Evolutionary conservation across 306 rosid genomes (phyloP).

Genomic region (Luffa acutangula): DNA sequence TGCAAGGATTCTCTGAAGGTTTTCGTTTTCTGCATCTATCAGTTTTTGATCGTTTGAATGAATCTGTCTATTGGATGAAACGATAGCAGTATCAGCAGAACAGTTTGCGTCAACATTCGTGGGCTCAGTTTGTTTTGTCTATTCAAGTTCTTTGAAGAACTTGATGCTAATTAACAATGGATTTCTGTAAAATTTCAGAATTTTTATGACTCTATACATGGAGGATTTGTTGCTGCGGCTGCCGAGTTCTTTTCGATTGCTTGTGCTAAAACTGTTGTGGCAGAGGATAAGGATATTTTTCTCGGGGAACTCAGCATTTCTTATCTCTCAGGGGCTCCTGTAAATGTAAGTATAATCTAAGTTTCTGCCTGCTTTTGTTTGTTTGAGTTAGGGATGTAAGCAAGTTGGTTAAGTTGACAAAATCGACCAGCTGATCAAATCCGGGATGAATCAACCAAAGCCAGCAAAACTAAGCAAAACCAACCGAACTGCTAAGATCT

Average conservation of each 20-base stretch:
- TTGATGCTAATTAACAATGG: background rate
- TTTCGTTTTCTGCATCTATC: background rate
- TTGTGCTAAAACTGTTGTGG: slow-evolving; percentile 36
- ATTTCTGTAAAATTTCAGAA: slow-evolving; percentile 26
- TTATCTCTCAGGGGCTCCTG: slow-evolving; percentile 34
- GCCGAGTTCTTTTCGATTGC: slow-evolving; percentile 32
- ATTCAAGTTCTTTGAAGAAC: too few relatives aligned
- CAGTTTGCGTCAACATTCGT: background rate
- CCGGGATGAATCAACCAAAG: background rate
- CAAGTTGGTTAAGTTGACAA: background rate
- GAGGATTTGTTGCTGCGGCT: slow-evolving; percentile 37
- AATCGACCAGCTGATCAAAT: background rate
- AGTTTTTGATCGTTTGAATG: background rate
- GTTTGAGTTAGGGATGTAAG: background rate
- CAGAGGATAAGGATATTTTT: slow-evolving; percentile 26
- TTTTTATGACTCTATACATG: slow-evolving; percentile 17
- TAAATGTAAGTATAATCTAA: slow-evolving; percentile 22
- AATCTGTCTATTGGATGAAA: background rate
- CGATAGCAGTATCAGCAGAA: background rate
- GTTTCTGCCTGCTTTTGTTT: background rate
- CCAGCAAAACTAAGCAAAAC: background rate
- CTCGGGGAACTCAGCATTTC: slow-evolving; percentile 41
- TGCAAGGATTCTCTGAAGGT: background rate
- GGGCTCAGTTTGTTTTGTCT: too few relatives aligned
- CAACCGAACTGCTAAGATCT: too few relatives aligned